A percentile compares a stretch with the other conserved stretches of the same genome.
These are phyloP conservation scores for Cucumis cinereus DNA, from an alignment of 306 rosid genomes.

Conservation along the genomic window DNA sequence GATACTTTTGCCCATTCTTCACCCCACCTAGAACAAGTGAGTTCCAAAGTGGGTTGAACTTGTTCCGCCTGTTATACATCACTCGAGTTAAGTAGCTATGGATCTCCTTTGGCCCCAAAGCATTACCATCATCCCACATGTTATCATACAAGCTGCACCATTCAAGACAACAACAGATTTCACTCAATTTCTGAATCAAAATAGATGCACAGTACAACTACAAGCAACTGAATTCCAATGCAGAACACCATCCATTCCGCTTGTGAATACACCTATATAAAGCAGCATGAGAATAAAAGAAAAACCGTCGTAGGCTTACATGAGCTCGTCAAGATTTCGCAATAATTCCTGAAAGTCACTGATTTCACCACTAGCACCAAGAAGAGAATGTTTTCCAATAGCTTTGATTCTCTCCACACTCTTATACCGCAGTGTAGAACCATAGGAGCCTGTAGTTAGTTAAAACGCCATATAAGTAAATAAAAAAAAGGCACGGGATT, in stretches of 20 bases:
- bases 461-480: conserved; percentile 9
- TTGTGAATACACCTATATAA: not conserved
- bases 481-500: not conserved
- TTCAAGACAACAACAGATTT: conserved; percentile 7
- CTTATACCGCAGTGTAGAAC: conserved; percentile 89
- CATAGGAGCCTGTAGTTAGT: conserved; percentile 63
- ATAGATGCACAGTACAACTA: not conserved
- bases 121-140: conserved; percentile 75
- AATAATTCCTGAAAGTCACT: conserved; percentile 90
- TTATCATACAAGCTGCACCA: conserved; percentile 62
- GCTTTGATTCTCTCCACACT: conserved; percentile 77
- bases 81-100: conserved; percentile 46
- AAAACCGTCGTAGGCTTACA: conserved; percentile 30
- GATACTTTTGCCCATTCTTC: conserved; percentile 44
- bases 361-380: conserved; percentile 91
- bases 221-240: not conserved
- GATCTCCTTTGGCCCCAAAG: conserved; percentile 54
- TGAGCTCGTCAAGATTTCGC: conserved; percentile 67
- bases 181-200: not conserved
- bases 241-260: not conserved
- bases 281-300: no score
- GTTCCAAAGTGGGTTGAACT: conserved; percentile 52
- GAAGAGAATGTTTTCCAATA: conserved; percentile 78
- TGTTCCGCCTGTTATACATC: conserved; percentile 59
- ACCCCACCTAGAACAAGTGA: conserved; percentile 53